These are phyloP conservation scores for Fraxinus dipetala DNA, from an alignment of 305 asterid species.

Conservation along the genomic window DNA sequence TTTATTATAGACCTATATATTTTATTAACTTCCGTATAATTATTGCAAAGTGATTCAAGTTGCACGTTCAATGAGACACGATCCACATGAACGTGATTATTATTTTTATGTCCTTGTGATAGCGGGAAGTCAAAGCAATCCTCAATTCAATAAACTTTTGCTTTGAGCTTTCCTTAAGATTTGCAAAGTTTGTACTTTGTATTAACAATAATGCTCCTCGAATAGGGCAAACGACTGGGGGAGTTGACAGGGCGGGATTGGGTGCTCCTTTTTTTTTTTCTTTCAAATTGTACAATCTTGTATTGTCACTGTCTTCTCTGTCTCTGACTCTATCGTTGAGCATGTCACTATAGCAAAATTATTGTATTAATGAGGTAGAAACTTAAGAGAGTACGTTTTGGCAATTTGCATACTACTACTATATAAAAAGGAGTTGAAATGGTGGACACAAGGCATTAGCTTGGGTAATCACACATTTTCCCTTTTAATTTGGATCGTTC, in stretches of 20 bases:
- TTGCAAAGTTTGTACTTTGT: conserved; percentile 26
- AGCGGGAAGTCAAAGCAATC: conserved; percentile 34
- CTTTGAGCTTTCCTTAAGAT: conserved; percentile 48
- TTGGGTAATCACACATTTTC: not conserved
- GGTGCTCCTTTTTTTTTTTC: not conserved
- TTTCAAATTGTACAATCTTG: no score
- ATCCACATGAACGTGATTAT: not conserved
- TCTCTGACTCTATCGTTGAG: no score
- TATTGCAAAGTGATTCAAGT: not conserved
- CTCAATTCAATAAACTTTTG: conserved; percentile 26
- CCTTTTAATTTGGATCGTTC: not conserved
- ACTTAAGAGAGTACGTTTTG: conserved; percentile 39
- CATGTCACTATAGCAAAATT: no score
- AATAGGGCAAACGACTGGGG: conserved; percentile 12
- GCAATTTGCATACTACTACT: not conserved
- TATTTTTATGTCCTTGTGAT: conserved; percentile 11
- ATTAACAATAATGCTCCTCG: not conserved
- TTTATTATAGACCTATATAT: not conserved
- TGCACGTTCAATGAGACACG: not conserved
- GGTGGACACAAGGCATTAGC: conserved; percentile 5
- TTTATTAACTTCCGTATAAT: not conserved
- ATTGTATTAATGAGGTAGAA: conserved; percentile 3
- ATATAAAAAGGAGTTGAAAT: not conserved
- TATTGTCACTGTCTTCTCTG: no score
- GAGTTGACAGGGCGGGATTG: conserved; percentile 14